Evolutionary conservation across 768 basidiomycete species (phyloP).

Genomic region (Artomyces pyxidatus): DNA sequence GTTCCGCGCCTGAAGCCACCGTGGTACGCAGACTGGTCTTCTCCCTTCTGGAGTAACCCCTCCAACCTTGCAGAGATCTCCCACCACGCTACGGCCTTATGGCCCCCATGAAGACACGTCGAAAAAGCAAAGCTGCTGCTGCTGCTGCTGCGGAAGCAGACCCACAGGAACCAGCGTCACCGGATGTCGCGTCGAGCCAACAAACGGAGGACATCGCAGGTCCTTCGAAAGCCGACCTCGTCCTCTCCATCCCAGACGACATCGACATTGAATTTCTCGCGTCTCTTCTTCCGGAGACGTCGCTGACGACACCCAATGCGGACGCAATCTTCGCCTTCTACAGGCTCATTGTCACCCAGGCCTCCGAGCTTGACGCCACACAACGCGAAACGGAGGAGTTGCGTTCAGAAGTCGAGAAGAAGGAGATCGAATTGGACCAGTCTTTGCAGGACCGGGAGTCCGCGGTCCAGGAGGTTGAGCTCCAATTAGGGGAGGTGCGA

Average conservation of each 20-base stretch:
- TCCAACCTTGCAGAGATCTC: too few relatives aligned
- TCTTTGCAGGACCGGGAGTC: constrained; percentile 72
- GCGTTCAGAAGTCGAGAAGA: constrained; percentile 57
- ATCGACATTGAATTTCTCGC: constrained; percentile 55
- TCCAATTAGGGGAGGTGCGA: constrained; percentile 40
- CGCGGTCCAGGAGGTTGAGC: constrained; percentile 47
- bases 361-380: constrained; percentile 42
- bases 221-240: constrained; percentile 29
- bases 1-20: too few relatives aligned
- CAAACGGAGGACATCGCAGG: constrained; percentile 24
- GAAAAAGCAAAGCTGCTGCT: constrained; percentile 49
- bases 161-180: constrained; percentile 10
- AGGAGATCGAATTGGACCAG: constrained; percentile 81
- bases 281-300: constrained; percentile 51
- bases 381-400: constrained; percentile 63
- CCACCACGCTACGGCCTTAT: too few relatives aligned
- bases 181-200: constrained; percentile 25
- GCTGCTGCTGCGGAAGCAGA: constrained; percentile 27
- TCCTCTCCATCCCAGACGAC: constrained; percentile 54
- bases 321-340: constrained; percentile 59
- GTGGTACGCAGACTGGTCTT: too few relatives aligned
- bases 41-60: too few relatives aligned
- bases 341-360: constrained; percentile 50
- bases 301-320: constrained; percentile 46
- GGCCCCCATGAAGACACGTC: constrained; percentile 51